Base-by-base conservation (phyloP, 306 rosid species). In the Sindora glabra region DNA sequence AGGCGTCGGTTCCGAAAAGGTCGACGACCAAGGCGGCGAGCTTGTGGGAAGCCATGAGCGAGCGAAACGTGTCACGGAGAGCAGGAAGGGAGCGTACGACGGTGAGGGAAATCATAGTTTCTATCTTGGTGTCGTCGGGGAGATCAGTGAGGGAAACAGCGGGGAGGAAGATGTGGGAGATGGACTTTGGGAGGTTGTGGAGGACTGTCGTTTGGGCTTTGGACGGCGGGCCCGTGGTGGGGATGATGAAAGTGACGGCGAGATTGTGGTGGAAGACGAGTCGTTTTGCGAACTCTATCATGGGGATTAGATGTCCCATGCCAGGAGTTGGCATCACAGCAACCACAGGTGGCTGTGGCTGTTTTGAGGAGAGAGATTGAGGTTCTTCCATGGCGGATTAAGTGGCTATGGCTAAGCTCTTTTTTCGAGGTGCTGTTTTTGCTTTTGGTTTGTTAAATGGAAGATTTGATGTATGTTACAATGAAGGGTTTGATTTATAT, bases 231-330 rank as follows among this genome's bases (percentile, higher is more conserved):
- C 71, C 67, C 13, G 77, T 76, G 32, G 70, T 24, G 26, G 96
- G 91, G 77, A 89, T 53, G 44, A 89, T 3, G 66, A 86, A 75
- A 11, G 81, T 74, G 54, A 77, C 55, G 22, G 71, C 18, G 74
- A 73, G 64, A 46, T 39, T 38, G 50, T 76, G 76, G 64, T 29
- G 52, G 10, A 8, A 41, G 64, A 76, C 58, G 5, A 89, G 79
- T n/a, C 70, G 69, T 32, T 85, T 89, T 10, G 94, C 86, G 32
- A 86, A 69, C 54, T 81, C 90, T 4, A 66, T 59, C 65, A 89
- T 85, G 3, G 96, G 96, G 36, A 89, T 89, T 19, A 89, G 81
- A 63, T 89, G 96, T 33, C 96, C 96, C 85, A 89, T 89, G 6
- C 95, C 91, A 1, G 96, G 96, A 16, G 70, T 72, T 0, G 96